Conservation (phyloP, 2,329 filamentous ascomycete species). For the Alternaria sp. region DNA sequence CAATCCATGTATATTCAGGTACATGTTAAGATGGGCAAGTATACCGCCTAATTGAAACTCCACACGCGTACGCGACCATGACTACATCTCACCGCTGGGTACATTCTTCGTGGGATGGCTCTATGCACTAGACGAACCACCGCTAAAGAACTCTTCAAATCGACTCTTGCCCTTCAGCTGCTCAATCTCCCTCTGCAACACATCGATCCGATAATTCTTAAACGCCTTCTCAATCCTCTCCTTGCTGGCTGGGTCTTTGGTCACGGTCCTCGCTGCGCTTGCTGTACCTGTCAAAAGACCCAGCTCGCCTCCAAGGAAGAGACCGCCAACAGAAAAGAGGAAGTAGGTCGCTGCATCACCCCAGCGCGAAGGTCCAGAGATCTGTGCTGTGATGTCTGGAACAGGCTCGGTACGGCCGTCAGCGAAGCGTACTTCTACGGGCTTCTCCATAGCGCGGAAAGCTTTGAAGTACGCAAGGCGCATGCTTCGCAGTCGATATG, state of each 20-base stretch:
- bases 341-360: conserved; percentile 69
- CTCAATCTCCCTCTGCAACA: conserved; percentile 65
- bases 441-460: conserved; percentile 66
- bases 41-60: background rate
- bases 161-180: conserved; percentile 56
- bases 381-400: conserved; percentile 64
- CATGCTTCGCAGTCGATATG: conserved; percentile 62
- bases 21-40: background rate
- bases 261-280: conserved; percentile 61
- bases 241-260: conserved; percentile 59
- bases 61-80: background rate
- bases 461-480: conserved; percentile 66
- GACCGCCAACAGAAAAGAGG: conserved; percentile 66
- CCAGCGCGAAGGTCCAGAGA: conserved; percentile 61
- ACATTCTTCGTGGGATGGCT: background rate
- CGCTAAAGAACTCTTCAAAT: conserved; percentile 38
- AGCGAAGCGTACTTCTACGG: conserved; percentile 66
- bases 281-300: conserved; percentile 65
- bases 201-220: conserved; percentile 66
- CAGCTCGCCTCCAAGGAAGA: conserved; percentile 69
- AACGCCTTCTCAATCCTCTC: conserved; percentile 69
- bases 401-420: conserved; percentile 65
- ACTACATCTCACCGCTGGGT: background rate
- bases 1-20: background rate
- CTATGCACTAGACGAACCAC: background rate